Evolutionary conservation across 129 eudicot species (phyloP).

Genomic region (Artemisia annua): DNA sequence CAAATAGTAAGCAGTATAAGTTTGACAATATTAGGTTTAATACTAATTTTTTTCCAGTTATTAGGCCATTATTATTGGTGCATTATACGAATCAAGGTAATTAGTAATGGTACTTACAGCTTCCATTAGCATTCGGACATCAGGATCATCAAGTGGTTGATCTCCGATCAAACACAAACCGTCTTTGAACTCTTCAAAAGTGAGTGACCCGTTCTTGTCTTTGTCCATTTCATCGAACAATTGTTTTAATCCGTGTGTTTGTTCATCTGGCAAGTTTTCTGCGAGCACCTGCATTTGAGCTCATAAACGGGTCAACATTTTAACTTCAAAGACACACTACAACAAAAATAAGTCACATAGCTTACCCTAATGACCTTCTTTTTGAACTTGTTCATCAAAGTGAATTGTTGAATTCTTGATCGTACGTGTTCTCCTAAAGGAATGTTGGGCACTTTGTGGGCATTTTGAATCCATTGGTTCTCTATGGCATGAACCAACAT

Average conservation of each 20-base stretch:
- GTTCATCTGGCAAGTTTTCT: conserved; percentile 73
- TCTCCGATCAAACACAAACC: conserved; percentile 60
- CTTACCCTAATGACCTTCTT: conserved; percentile 82
- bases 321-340: not conserved
- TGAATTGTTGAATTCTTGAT: conserved; percentile 78
- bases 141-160: conserved; percentile 72
- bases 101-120: conserved; percentile 55
- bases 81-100: not conserved
- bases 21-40: not conserved
- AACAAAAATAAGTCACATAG: not conserved
- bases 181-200: conserved; percentile 75
- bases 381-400: conserved; percentile 96
- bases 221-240: conserved; percentile 84
- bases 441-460: conserved; percentile 61
- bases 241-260: conserved; percentile 54
- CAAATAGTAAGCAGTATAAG: not conserved
- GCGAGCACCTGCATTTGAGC: conserved; percentile 68
- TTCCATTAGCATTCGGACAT: conserved; percentile 71
- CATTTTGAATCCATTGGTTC: conserved; percentile 72
- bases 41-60: not conserved
- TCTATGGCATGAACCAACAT: conserved; percentile 28
- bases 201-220: conserved; percentile 77
- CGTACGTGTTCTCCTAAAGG: conserved; percentile 72
- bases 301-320: not conserved
- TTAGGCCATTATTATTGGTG: not conserved